Conservation (phyloP, 2,329 filamentous ascomycete species). For the Pseudodiploospora longispora region DNA sequence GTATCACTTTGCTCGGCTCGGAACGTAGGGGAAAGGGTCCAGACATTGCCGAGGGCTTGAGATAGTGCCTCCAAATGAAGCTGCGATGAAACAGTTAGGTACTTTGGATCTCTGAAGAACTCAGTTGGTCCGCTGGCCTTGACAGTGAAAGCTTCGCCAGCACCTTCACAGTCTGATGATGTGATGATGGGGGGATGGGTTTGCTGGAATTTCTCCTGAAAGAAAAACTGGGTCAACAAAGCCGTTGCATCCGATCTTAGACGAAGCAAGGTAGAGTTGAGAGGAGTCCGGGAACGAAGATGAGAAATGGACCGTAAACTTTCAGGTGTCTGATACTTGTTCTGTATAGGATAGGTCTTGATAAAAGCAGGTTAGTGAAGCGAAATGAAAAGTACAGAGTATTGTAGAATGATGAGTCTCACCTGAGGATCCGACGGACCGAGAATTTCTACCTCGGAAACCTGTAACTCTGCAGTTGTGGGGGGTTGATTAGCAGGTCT, state of each 20-base stretch:
- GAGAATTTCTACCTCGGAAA: slow-evolving; percentile 58
- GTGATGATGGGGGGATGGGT: slow-evolving; percentile 92
- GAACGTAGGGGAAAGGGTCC: slow-evolving; percentile 90
- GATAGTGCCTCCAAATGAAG: slow-evolving; percentile 89
- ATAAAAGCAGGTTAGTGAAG: slow-evolving; percentile 12
- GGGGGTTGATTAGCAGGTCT: background rate
- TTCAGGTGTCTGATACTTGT: slow-evolving; percentile 88
- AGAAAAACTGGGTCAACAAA: slow-evolving; percentile 68
- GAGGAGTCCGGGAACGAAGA: slow-evolving; percentile 70
- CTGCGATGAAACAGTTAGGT: slow-evolving; percentile 90
- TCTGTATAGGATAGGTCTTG: slow-evolving; percentile 86
- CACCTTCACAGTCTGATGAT: slow-evolving; percentile 94
- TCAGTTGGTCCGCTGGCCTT: slow-evolving; percentile 31
- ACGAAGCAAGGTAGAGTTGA: slow-evolving; percentile 72
- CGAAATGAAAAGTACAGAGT: background rate
- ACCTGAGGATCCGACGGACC: slow-evolving; percentile 75
- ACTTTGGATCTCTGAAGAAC: slow-evolving; percentile 86
- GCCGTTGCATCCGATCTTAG: slow-evolving; percentile 75
- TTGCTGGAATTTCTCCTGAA: slow-evolving; percentile 62
- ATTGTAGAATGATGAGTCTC: slow-evolving; percentile 25
- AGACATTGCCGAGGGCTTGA: slow-evolving; percentile 82
- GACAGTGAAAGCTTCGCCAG: slow-evolving; percentile 84
- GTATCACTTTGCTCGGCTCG: slow-evolving; percentile 91
- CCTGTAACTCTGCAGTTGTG: slow-evolving; percentile 60
- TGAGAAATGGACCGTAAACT: slow-evolving; percentile 85